Evolutionary conservation across 192 early-diverging fungal genomes (phyloP), one percentile per base, ranked within the genome.

Genomic region (Backusella westeae): DNA sequence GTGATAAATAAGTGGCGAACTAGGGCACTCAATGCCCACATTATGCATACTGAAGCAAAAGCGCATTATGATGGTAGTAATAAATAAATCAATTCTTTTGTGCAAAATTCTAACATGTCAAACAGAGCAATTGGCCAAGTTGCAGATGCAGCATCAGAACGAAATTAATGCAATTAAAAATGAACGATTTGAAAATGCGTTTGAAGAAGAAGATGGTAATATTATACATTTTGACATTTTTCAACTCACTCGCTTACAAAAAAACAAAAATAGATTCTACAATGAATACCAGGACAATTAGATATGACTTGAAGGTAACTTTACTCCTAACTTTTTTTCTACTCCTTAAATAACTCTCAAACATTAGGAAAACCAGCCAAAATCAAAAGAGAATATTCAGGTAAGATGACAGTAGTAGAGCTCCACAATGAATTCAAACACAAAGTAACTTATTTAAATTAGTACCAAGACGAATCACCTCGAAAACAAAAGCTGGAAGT

Each of bases 121-220:
- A 39, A 36, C n/a, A 69, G 68, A 69, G n/a, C 68, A 69, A 69
- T 69, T 69, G 68, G 35, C 4, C 21, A 38, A 38, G 35, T 26
- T 69, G 34, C 35, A 69, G 34, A 35, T n/a, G 12, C 68, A 39
- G 36, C 68, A 69, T 36, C n/a, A 69, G 8, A 41, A 41, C 12
- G 68, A 69, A 41, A 23, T 69, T n/a, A 69, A 38, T 39, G 34
- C 38, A 39, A 69, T 69, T 35, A 38, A 69, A 69, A 23, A 35
- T 21, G 26, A 3, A 69, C 21, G 21, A 8, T 39, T n/a, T 12
- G 29, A 38, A 69, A 69, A 69, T 35, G 5, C 21, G n/a, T 23
- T 39, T 23, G 68, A 69, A 21, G 12, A 41, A 38, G 36, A 69
- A 1, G 35, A 69, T 41, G 35, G 56, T 63, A 26, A 29, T 19